Base-by-base conservation (phyloP, 2,329 filamentous ascomycete genomes). In the Epichloe gansuensis region DNA sequence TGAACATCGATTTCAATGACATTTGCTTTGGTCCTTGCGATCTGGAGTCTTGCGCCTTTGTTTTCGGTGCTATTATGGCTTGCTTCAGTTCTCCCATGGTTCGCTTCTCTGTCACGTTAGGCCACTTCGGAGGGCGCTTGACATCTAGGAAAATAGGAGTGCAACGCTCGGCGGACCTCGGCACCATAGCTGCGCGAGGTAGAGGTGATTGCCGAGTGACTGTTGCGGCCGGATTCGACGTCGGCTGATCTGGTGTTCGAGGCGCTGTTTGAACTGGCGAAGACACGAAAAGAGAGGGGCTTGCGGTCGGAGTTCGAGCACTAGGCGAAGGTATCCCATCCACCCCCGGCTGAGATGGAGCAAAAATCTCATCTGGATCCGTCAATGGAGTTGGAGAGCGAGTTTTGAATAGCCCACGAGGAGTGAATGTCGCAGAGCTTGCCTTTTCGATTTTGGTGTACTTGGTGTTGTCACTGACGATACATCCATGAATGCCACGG, bases 51-150 rank as follows among this genome's bases (percentile, higher is more conserved):
- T 51, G 45, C 17, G 23, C 25, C 15, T 39, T 51, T 11, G 9
- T 11, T n/a, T 35, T 28, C n/a, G 54, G 54, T n/a, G 48, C 48
- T 43, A 50, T 51, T 7, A 55, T 39, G 8, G 54, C 54, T 28
- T 53, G 48, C 41, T 53, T 55, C 35, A 55, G 21, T 3, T 55
- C 51, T 25, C 51, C 45, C 54, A 53, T 55, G 6, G 54, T 51
- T 28, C 54, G 54, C 41, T 37, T 53, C 9, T 51, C 48, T 38
- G 46, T 46, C 9, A 35, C 25, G 7, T 15, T 51, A 6, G 28
- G 45, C 23, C 9, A n/a, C 15, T 51, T 53, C 4, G 45, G 34
- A 8, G 51, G 15, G 21, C 31, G 17, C 21, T 50, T 34, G 48
- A 44, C 35, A n/a, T 53, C 51, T 17, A 46, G 5, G 17, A 53